phyloP scores from a whole-genome alignment of 192 early-diverging fungal species.

The Dispira parvispora region DNA sequence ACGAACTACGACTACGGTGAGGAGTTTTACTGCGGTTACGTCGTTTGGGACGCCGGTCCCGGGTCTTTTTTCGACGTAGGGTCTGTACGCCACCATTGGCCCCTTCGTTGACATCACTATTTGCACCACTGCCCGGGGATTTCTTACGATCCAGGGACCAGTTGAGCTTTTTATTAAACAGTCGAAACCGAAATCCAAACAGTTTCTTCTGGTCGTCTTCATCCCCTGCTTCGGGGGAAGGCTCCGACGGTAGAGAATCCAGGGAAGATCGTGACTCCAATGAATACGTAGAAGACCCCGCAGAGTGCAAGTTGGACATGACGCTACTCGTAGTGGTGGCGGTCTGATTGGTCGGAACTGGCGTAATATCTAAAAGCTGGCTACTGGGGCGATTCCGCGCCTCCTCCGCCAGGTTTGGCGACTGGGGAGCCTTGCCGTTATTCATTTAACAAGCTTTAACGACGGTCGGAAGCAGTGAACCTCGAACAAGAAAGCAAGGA shows the following conservation, averaged over 20 bases:
- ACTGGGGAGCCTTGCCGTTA: not conserved
- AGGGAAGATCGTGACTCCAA: not conserved
- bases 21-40: not conserved
- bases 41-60: not conserved
- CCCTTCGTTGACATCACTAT: not conserved
- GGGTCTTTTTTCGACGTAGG: not conserved
- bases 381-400: not conserved
- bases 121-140: not conserved
- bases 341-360: not conserved
- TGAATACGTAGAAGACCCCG: not conserved
- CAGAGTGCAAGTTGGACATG: not conserved
- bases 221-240: not conserved
- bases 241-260: not conserved
- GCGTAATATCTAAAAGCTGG: not conserved
- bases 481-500: not conserved
- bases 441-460: not conserved
- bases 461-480: not conserved
- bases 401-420: not conserved
- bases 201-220: not conserved
- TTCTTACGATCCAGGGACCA: not conserved
- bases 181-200: not conserved
- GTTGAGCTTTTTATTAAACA: constrained; percentile 4
- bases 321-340: not conserved
- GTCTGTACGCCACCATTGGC: not conserved
- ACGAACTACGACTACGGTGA: not conserved